A percentile compares a stretch with the other conserved stretches of the same genome.
phyloP scores from a whole-genome alignment of 192 early-diverging fungal genomes.

The Gryganskiella cystojenkinii region DNA sequence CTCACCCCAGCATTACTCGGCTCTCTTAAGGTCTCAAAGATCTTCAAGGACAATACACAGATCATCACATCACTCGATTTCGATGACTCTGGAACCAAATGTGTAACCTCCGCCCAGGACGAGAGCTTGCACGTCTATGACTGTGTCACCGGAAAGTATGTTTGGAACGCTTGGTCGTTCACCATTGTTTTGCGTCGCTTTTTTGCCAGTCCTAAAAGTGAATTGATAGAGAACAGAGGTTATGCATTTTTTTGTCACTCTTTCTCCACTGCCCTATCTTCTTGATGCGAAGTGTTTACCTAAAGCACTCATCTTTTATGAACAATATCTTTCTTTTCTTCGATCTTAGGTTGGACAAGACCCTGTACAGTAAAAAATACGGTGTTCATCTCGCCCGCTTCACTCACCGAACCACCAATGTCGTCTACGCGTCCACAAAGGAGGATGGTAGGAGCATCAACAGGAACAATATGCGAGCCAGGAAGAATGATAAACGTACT shows the following conservation, averaged over 20 bases:
- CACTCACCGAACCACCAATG: constrained; percentile 80
- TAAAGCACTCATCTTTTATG: no score
- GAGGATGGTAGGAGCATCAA: constrained; percentile 72
- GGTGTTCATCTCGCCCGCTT: constrained; percentile 91
- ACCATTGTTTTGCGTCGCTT: no score
- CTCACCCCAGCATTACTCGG: constrained; percentile 50
- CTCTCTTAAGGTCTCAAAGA: constrained; percentile 67
- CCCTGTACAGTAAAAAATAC: constrained; percentile 94
- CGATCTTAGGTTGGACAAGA: constrained; percentile 76
- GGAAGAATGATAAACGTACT: background rate
- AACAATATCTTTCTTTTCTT: no score
- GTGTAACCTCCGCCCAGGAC: constrained; percentile 84
- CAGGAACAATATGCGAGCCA: no score
- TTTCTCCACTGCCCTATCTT: no score
- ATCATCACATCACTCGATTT: constrained; percentile 86
- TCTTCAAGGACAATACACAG: constrained; percentile 80
- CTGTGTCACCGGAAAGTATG: constrained; percentile 81
- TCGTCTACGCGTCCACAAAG: constrained; percentile 95
- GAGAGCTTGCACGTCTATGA: constrained; percentile 92
- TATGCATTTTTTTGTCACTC: no score
- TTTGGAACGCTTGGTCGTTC: no score
- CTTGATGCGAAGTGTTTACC: no score
- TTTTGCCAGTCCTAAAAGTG: no score
- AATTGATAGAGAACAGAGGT: no score
- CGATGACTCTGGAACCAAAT: constrained; percentile 77